These are phyloP conservation scores for Citrullus amarus DNA, from an alignment of 306 rosid genomes.

Conservation along the genomic window DNA sequence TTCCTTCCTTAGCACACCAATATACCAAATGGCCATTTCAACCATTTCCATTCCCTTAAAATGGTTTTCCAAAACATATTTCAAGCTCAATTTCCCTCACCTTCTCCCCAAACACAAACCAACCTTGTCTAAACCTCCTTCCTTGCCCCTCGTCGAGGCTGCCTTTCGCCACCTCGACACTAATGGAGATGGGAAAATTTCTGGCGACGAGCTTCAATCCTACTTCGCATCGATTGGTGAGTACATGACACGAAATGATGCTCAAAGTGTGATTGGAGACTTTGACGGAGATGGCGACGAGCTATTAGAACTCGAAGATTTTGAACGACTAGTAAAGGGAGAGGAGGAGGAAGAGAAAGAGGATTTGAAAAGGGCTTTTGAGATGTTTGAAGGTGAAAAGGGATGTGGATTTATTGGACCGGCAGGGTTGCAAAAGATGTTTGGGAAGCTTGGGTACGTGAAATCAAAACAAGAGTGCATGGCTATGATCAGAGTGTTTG, in stretches of 20 bases:
- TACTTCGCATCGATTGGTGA: slow-evolving; percentile 37
- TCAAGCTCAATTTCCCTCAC: slow-evolving; percentile 1
- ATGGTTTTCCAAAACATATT: neutral
- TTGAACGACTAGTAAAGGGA: slow-evolving; percentile 16
- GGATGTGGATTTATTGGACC: slow-evolving; percentile 45
- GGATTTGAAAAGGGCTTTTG: slow-evolving; percentile 30
- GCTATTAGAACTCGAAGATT: slow-evolving; percentile 32
- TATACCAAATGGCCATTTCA: neutral
- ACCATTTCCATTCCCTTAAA: neutral
- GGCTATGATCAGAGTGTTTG: slow-evolving; percentile 44
- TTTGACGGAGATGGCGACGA: slow-evolving; percentile 32
- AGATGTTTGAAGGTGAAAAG: slow-evolving; percentile 46
- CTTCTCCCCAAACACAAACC: neutral
- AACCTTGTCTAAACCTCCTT: neutral
- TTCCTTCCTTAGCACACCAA: neutral
- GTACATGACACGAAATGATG: slow-evolving; percentile 17
- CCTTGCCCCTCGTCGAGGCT: neutral
- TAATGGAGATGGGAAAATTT: slow-evolving; percentile 44
- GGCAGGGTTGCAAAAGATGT: slow-evolving; percentile 36
- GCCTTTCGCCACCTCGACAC: slow-evolving; percentile 38
- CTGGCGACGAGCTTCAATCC: slow-evolving; percentile 29
- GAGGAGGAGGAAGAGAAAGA: slow-evolving; percentile 19
- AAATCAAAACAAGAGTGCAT: slow-evolving; percentile 38
- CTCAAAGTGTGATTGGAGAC: slow-evolving; percentile 26
- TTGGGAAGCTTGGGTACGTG: slow-evolving; percentile 30